Evolutionary conservation across 495 filamentous ascomycete genomes (phyloP).

Genomic region (Penicillium cataractarum): DNA sequence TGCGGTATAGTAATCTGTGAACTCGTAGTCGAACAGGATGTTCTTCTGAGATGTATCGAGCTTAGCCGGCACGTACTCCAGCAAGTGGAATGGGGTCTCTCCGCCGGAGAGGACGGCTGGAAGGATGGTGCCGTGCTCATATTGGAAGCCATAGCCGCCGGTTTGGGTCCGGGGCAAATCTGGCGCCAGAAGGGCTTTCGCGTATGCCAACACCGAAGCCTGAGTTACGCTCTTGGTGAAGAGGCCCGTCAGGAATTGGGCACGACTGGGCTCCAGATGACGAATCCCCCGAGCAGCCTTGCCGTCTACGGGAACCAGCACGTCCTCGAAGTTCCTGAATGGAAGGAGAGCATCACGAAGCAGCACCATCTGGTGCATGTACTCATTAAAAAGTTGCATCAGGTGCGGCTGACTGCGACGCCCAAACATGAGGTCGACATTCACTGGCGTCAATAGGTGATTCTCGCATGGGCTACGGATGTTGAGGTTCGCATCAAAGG

Average conservation of each 20-base stretch:
- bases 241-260: conserved; percentile 28
- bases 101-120: conserved; percentile 29
- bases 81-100: conserved; percentile 22
- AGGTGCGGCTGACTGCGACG: conserved; percentile 27
- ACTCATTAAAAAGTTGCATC: conserved; percentile 43
- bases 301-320: conserved; percentile 26
- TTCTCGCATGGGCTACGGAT: conserved; percentile 40
- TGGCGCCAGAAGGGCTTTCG: conserved; percentile 30
- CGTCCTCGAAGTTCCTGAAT: conserved; percentile 38
- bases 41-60: conserved; percentile 15
- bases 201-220: conserved; percentile 24
- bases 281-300: conserved; percentile 27
- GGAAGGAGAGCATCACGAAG: conserved; percentile 38
- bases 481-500: conserved; percentile 19
- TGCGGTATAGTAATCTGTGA: conserved; percentile 34
- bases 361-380: conserved; percentile 41
- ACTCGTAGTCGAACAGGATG: conserved; percentile 32
- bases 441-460: conserved; percentile 30
- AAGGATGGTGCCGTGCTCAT: conserved; percentile 31
- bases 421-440: conserved; percentile 36
- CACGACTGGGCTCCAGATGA: conserved; percentile 23
- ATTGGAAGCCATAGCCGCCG: conserved; percentile 40
- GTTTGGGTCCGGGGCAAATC: conserved; percentile 2
- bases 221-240: conserved; percentile 30
- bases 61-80: conserved; percentile 32